Percentiles rank a stretch among this genome's conserved stretches.
phyloP scores from a whole-genome alignment of 345 rosid genomes.

The Draba incana region DNA sequence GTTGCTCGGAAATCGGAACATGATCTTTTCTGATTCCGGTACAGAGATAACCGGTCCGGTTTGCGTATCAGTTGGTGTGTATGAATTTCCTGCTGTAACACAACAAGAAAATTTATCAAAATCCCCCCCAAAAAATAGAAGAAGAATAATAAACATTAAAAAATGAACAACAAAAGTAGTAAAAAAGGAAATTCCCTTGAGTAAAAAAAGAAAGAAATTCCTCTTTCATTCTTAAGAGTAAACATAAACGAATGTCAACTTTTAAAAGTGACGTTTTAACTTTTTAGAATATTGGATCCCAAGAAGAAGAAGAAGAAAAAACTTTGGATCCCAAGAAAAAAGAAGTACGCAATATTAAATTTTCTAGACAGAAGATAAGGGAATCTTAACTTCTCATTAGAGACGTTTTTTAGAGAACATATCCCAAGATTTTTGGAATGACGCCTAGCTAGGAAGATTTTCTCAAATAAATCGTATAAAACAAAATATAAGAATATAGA shows the following conservation, averaged over 20 bases:
- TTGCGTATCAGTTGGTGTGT: constrained; percentile 38
- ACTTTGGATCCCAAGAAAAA: constrained; percentile 33
- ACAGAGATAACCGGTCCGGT: constrained; percentile 46
- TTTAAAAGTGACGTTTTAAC: constrained; percentile 33
- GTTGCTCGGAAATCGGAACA: constrained; percentile 35
- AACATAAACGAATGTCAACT: constrained; percentile 26
- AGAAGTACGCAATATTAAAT: constrained; percentile 2
- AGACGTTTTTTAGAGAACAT: constrained; percentile 16
- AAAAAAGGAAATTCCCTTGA: neutral
- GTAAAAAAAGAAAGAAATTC: neutral
- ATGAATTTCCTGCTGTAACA: constrained; percentile 41
- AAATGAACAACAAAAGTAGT: constrained; percentile 5
- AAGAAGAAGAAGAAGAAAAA: constrained; percentile 1
- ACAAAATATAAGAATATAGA: neutral
- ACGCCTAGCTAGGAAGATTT: neutral
- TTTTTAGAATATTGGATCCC: constrained; percentile 38
- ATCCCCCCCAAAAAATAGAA: neutral
- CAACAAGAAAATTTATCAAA: neutral
- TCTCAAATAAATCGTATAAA: neutral
- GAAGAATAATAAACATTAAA: constrained; percentile 2
- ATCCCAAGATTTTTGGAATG: constrained; percentile 33
- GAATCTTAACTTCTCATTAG: constrained; percentile 24
- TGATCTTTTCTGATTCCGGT: constrained; percentile 44
- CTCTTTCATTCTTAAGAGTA: neutral
- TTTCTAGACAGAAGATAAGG: constrained; percentile 4